phyloP scores from a whole-genome alignment of 768 basidiomycete species.

The Asterophora parasitica region DNA sequence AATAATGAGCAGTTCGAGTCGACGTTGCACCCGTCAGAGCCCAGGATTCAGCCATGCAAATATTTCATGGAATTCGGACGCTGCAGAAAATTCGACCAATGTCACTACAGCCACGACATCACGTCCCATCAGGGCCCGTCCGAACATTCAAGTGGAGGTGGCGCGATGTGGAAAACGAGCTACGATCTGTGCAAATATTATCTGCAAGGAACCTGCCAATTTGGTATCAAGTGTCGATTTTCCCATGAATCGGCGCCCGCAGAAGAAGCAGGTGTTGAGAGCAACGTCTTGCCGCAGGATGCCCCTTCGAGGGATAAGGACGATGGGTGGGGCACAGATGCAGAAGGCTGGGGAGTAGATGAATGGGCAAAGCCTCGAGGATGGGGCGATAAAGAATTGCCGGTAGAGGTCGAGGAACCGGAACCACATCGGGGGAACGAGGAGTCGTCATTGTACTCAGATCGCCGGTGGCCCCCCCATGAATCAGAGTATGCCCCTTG shows the following conservation, averaged over 20 bases:
- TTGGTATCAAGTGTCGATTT: slow-evolving; percentile 8
- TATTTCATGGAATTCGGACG: slow-evolving; percentile 17
- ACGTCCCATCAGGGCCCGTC: neutral
- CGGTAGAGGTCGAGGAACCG: neutral
- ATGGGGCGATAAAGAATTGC: neutral
- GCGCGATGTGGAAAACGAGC: neutral
- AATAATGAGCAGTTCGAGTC: neutral
- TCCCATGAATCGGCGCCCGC: neutral
- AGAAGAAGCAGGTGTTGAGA: neutral
- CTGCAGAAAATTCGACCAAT: slow-evolving; percentile 11
- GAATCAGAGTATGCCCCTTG: neutral
- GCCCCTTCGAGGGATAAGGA: slow-evolving; percentile 1
- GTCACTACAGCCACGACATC: slow-evolving; percentile 10
- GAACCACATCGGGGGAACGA: no score
- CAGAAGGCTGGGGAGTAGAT: slow-evolving; percentile 10
- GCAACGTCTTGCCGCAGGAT: slow-evolving; percentile 6
- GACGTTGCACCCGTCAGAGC: neutral
- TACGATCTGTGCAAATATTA: slow-evolving; percentile 1
- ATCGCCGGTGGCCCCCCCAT: neutral
- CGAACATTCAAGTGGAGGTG: neutral
- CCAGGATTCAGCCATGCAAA: slow-evolving; percentile 15
- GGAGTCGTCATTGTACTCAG: neutral
- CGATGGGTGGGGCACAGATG: slow-evolving; percentile 12
- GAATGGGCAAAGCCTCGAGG: neutral
- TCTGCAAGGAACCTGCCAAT: slow-evolving; percentile 4